These are phyloP conservation scores for Asterophora parasitica DNA, from an alignment of 768 basidiomycete genomes.

Conservation along the genomic window DNA sequence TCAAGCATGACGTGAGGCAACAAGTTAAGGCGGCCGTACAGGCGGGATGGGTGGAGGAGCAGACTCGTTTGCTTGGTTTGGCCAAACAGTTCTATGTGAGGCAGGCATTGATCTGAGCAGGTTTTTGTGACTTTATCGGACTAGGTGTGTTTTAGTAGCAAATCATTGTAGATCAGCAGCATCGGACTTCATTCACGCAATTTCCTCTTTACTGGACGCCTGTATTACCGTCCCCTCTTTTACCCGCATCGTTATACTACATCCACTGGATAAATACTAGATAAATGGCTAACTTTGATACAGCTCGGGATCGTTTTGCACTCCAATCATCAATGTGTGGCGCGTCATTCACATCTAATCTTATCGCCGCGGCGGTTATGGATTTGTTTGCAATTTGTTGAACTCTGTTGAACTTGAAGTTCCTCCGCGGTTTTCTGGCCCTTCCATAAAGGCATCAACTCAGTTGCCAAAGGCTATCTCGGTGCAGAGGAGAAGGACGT, in stretches of 20 bases:
- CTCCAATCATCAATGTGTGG: too few relatives aligned
- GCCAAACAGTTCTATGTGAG: slow-evolving; percentile 39
- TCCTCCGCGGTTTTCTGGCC: too few relatives aligned
- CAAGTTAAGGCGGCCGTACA: slow-evolving; percentile 53
- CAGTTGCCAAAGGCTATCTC: too few relatives aligned
- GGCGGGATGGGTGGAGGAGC: slow-evolving; percentile 48
- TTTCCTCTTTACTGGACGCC: neutral
- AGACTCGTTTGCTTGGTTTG: slow-evolving; percentile 33
- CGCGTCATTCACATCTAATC: too few relatives aligned
- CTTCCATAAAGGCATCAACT: too few relatives aligned
- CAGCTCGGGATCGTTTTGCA: too few relatives aligned
- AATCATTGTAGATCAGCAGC: slow-evolving; percentile 3
- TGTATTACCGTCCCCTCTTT: neutral
- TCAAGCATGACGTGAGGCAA: slow-evolving; percentile 54
- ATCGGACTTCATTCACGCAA: neutral
- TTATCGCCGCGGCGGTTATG: too few relatives aligned
- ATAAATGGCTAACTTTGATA: too few relatives aligned
- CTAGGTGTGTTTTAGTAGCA: neutral
- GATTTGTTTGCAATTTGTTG: too few relatives aligned
- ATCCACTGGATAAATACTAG: neutral
- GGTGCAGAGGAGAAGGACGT: too few relatives aligned
- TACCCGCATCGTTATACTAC: neutral
- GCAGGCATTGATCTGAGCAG: slow-evolving; percentile 20
- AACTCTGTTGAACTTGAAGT: too few relatives aligned
- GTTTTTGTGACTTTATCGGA: neutral